Evolutionary conservation across 2,329 filamentous ascomycete genomes (phyloP), one percentile per base, ranked within the genome.

Genomic region (Zasmidium citrigriseum): DNA sequence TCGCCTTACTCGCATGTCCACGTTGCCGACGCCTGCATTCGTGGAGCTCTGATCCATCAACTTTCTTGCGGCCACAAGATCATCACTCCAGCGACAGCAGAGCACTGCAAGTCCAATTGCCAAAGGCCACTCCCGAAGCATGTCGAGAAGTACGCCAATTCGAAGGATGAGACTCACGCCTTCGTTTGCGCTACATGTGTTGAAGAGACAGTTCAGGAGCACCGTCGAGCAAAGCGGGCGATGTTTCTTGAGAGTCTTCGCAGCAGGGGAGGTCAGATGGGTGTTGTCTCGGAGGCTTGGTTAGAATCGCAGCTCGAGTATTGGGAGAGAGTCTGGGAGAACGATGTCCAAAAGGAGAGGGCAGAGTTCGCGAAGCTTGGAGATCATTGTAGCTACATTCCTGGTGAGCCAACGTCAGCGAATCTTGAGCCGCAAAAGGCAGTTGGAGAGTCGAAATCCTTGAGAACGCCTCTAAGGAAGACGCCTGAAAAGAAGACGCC

Each of bases 141-240:
- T 14, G 25, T 60, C 23, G 34, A 48, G 22, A 22, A 52, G 1
- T 59, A 44, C 22, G 59, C 62, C 18, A 64, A 63, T 44, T 3
- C 46, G 3, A 44, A 9, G 2, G 49, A 47, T n/a, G 59, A 57
- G 9, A 41, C 20, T 14, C 48, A 54, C 14, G 25, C 52, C 3
- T 64, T 66, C 46, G 59, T 58, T 3, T 67, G 65, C 45, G 55
- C 62, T 10, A 52, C 57, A 2, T 66, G 65, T 50, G 57, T 66
- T 9, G 57, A 60, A 12, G 24, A 38, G 1, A 57, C 59, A 27
- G 46, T 64, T 21, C 58, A 58, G 20, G 29, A 46, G 27, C 59
- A 65, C 25, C 55, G 59, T 20, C 18, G 57, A 11, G 53, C 55
- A n/a, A 63, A 64, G 11, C 59, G 55, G 3, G 47, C 54, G 10